Evolutionary conservation across 495 filamentous ascomycete species (phyloP), one percentile per base, ranked within the genome.

Genomic region (Podospora didyma): DNA sequence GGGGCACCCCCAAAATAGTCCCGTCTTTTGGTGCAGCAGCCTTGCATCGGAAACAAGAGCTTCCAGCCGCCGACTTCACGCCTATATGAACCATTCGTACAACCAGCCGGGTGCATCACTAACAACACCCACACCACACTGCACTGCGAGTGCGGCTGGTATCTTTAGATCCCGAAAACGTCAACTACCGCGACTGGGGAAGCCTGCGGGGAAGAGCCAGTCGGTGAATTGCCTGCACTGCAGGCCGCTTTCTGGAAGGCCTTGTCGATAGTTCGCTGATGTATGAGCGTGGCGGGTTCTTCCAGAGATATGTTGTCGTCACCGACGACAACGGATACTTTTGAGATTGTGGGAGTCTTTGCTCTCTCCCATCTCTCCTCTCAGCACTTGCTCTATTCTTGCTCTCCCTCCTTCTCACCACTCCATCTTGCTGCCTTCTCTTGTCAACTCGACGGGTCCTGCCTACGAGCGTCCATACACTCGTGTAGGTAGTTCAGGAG

Each of bases 1-100:
- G 49, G 42, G 26, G 26, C 4, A 31, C 3, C 26, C 50, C 49
- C 34, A 48, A 60, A 60, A 60, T 60, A 60, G 53, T 61, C 49
- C 52, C 58, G 52, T 26, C 42, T 50, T n/a, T 31, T 19, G 7
- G 0, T 52, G 49, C 49, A 52, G 47, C 22, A 22, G n/a, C 22
- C 58, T 31, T 53, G 59, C 59, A 57, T 47, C 59, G 59, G 59
- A 57, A 49, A 23, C 35, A 37, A 35, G 49, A 45, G n/a, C 31
- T 61, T 63, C 64, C 64, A 66, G 61, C 61, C 64, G 64, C 61
- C 58, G 39, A 49, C 52, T 34, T 20, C 57, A 19, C 17, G 35
- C 24, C n/a, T 31, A 41, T 49, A 48, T 46, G 22, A 42, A 31
- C 21, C 47, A 34, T 23, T 51, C 14, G 39, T 42, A 42, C 39